A percentile compares a stretch with the other conserved stretches of the same genome.
phyloP scores from a whole-genome alignment of 352 stramenopile genomes.

The Globisporangium takayamanum region DNA sequence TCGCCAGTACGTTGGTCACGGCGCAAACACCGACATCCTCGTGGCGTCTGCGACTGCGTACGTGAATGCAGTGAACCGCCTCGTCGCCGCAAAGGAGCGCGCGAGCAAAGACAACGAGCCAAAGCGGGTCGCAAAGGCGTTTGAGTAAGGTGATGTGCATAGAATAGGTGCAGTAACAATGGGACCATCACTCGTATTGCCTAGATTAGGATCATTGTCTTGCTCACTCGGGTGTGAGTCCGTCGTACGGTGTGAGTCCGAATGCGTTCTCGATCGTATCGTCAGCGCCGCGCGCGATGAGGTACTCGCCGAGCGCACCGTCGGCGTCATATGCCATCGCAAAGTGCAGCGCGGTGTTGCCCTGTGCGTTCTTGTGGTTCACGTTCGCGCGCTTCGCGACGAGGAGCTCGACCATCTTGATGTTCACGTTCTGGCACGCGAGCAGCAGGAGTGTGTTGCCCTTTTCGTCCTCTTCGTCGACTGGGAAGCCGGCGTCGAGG shows the following conservation, averaged over 20 bases:
- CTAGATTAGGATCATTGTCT: not conserved
- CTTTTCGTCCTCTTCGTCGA: slow-evolving; percentile 89
- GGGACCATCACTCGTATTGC: not conserved
- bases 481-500: slow-evolving; percentile 83
- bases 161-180: not conserved
- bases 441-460: slow-evolving; percentile 90
- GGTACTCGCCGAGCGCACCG: slow-evolving; percentile 85
- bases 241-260: slow-evolving; percentile 92
- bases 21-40: slow-evolving; percentile 87
- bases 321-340: slow-evolving; percentile 91
- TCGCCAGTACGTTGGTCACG: slow-evolving; percentile 86
- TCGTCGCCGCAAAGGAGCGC: slow-evolving; percentile 67
- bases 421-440: slow-evolving; percentile 88
- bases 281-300: slow-evolving; percentile 91
- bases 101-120: slow-evolving; percentile 16
- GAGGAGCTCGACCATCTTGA: slow-evolving; percentile 86
- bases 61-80: slow-evolving; percentile 84
- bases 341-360: slow-evolving; percentile 93
- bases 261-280: slow-evolving; percentile 93
- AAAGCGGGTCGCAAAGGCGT: slow-evolving; percentile 18
- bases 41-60: slow-evolving; percentile 85
- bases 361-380: slow-evolving; percentile 89
- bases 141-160: slow-evolving; percentile 14
- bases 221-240: slow-evolving; percentile 47
- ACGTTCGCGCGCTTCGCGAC: slow-evolving; percentile 80